Percentiles rank a stretch among this genome's conserved stretches.
Conservation (phyloP, 169 alveolate genomes). For the Perkinsus marinus region DNA sequence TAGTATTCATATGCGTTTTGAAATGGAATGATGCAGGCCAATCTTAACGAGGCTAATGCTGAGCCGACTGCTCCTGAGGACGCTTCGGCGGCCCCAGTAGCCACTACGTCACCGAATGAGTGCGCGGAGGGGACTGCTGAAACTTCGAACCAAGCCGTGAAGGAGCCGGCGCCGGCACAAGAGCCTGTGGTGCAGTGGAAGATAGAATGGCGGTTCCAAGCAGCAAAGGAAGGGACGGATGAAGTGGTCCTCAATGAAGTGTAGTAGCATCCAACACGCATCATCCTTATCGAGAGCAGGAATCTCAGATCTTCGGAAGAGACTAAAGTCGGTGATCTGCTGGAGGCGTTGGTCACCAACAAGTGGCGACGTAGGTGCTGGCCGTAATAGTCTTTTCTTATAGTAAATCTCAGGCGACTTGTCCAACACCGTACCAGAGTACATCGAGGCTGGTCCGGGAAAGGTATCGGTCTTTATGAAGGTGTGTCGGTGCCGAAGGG, state of each 20-base stretch:
- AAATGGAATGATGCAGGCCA: neutral
- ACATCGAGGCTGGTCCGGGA: neutral
- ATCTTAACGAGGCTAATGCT: neutral
- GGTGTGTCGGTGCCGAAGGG: neutral
- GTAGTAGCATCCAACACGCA: neutral
- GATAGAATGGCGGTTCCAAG: neutral
- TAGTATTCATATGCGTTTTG: neutral
- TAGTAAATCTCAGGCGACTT: neutral
- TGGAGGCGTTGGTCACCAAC: neutral
- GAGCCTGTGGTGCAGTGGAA: neutral
- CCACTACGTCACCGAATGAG: too few relatives aligned
- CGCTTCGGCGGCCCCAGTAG: too few relatives aligned
- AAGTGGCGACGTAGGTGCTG: neutral
- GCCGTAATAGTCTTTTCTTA: neutral
- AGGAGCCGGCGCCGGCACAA: neutral
- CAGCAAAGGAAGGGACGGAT: neutral
- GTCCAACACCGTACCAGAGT: neutral
- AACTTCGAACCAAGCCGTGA: neutral
- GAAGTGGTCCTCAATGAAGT: neutral
- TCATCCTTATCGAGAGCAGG: neutral
- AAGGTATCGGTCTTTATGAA: neutral
- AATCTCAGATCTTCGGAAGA: neutral
- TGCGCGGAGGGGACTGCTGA: too few relatives aligned
- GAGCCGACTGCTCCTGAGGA: neutral
- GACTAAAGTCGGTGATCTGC: neutral